Conservation (phyloP, 2,329 filamentous ascomycete genomes). For the Scopulariopsis brevicaulis region DNA sequence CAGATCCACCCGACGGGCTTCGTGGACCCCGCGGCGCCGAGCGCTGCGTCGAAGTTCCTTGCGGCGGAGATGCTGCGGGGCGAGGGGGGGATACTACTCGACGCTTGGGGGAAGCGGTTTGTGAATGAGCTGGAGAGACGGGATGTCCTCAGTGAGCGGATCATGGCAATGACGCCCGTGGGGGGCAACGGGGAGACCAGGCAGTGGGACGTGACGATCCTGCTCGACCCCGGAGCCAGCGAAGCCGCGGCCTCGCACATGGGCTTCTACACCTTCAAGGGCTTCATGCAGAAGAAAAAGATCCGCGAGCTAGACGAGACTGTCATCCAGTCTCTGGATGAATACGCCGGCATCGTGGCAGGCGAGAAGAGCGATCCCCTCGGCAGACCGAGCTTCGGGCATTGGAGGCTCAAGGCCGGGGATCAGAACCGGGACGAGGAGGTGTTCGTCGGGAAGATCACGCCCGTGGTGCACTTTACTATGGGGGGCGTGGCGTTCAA, state of each 20-base stretch:
- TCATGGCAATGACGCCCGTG: slow-evolving; percentile 27
- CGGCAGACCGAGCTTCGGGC: slow-evolving; percentile 38
- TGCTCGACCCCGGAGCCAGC: slow-evolving; percentile 48
- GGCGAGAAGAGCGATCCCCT: slow-evolving; percentile 28
- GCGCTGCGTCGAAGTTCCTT: slow-evolving; percentile 44
- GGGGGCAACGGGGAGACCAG: slow-evolving; percentile 16
- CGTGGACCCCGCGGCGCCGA: slow-evolving; percentile 36
- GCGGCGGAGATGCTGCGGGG: slow-evolving; percentile 52
- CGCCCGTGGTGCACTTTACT: slow-evolving; percentile 54
- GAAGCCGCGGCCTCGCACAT: slow-evolving; percentile 41
- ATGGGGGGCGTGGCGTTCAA: slow-evolving; percentile 54
- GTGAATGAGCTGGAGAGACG: slow-evolving; percentile 52
- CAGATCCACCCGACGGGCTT: slow-evolving; percentile 58
- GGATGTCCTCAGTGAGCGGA: slow-evolving; percentile 40
- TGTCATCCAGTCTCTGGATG: slow-evolving; percentile 29
- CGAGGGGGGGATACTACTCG: slow-evolving; percentile 48
- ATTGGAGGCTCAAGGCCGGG: slow-evolving; percentile 35
- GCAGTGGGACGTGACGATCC: slow-evolving; percentile 47
- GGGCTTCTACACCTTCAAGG: slow-evolving; percentile 53
- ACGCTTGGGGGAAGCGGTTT: slow-evolving; percentile 35
- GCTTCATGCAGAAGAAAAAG: slow-evolving; percentile 43
- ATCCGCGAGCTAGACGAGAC: slow-evolving; percentile 32
- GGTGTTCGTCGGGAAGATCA: slow-evolving; percentile 47
- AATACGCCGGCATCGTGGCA: slow-evolving; percentile 33
- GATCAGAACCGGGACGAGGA: slow-evolving; percentile 36